Base-by-base conservation (phyloP, 768 basidiomycete species). In the Bullera alba region DNA sequence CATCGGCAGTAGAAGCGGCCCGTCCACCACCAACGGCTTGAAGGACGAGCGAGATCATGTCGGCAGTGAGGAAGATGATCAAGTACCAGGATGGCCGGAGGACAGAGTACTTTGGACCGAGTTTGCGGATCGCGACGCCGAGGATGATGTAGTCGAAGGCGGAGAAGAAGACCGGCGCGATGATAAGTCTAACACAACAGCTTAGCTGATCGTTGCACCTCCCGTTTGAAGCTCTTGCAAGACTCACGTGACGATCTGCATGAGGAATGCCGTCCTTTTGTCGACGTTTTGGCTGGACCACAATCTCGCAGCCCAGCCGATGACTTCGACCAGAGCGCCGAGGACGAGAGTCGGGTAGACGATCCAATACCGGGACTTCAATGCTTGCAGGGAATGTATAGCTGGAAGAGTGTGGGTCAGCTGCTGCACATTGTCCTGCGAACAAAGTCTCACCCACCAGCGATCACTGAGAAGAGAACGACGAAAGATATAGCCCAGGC, bases 81-180 rank as follows among this genome's bases (percentile, higher is more conserved):
- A 68, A 50, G 56, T 69, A 72, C 36, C 50, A 43, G 15, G 37
- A 53, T 2, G 58, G 58, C 15, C 27, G 44, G 30, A 67, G 48
- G 17, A 66, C 54, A 14, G 68, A 67, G 38, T 58, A 67, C 12
- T 38, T 44, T 14, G 56, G 47, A 1, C 69, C 70, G 34, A 73
- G 58, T 6, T 56, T 48, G 41, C 50, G 54, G 55, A 73, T 69
- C 36, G 67, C 61, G 55, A 62, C 57, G 19, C 70, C 70, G 4
- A 72, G 61, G 26, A 66, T 29, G 23, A 59, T 66, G 51, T 72
- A 73, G 12, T 56, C 53, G 35, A 58, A 63, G 0, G 69, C 72
- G 0, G 64, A 65, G 68, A 67, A 72, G 56, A 72, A 73, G 38
- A 65, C 67, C 0, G 72, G 72, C 2, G 61, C 69, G 30, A 73